Base-by-base conservation (phyloP, 2,329 filamentous ascomycete genomes). In the Xenoacremonium recifei region DNA sequence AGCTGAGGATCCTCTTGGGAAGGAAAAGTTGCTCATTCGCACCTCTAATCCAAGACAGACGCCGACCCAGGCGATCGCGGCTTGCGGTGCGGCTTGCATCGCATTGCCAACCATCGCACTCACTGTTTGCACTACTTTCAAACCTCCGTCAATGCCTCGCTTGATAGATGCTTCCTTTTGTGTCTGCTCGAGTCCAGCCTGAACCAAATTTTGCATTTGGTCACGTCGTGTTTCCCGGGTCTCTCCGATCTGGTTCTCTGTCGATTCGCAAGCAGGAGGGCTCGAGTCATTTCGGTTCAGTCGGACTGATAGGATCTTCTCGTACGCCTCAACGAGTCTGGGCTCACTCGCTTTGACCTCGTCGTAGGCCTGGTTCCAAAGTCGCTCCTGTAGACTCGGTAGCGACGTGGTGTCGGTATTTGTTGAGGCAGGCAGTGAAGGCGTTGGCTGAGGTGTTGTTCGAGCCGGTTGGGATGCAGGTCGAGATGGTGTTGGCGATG, bases 11-110 rank as follows among this genome's bases (percentile, higher is more conserved):
- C 3, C 17, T 39, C 37, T 40, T 23, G 4, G 10, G 19, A 25
- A 25, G 15, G 27, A 30, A 33, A 25, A 39, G 21, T 27, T 27
- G 4, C 11, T 17, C 9, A 47, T n/a, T n/a, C 42, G 16, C 31
- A 68, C 65, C 55, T 67, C 50, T 5, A 70, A 38, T 7, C 40
- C 51, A 44, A 67, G 37, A 42, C 56, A 65, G 23, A 68, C 54
- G 13, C 64, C 60, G 6, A 57, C 55, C 67, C 63, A 71, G 13
- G 65, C 57, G 37, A 69, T 40, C 3, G 63, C 62, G 16, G 66
- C 66, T 46, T 66, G 47, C 1, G 64, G 62, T 4, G 55, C 43
- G 12, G 50, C 46, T 34, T 60, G 37, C 11, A 69, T 21, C 2
- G 52, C 59, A 9, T 50, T 53, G 25, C 51, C 41, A 0, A 64